These are phyloP conservation scores for Volvox carteri DNA, from an alignment of 163 green algal genomes.

Conservation along the genomic window DNA sequence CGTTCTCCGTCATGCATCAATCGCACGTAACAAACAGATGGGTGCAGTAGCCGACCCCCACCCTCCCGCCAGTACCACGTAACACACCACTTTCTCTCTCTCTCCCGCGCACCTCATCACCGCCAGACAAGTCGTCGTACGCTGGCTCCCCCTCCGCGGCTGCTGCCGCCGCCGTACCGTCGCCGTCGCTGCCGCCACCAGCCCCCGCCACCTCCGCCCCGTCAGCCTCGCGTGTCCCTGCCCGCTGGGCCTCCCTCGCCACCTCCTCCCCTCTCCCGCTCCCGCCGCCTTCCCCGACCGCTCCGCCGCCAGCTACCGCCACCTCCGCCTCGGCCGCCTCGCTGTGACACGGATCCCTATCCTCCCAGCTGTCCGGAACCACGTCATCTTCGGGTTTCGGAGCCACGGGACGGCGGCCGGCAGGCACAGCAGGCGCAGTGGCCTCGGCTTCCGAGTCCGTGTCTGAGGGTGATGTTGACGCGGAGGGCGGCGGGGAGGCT, in stretches of 20 bases:
- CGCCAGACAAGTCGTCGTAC: slow-evolving; percentile 60
- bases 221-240: neutral
- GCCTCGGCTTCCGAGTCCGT: neutral
- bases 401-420: neutral
- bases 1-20: no score
- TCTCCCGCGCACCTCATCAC: slow-evolving; percentile 26
- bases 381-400: slow-evolving; percentile 20
- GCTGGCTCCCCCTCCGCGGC: neutral
- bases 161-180: neutral
- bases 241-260: neutral
- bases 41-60: no score
- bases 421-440: neutral
- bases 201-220: neutral
- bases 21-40: no score
- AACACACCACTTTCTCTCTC: neutral
- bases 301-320: slow-evolving; percentile 33
- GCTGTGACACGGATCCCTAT: slow-evolving; percentile 2
- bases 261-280: neutral
- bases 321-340: slow-evolving; percentile 5
- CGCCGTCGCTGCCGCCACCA: neutral
- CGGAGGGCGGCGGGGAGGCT: neutral
- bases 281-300: neutral
- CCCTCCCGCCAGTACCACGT: neutral
- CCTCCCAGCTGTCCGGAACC: slow-evolving; percentile 43
- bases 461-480: neutral